Conservation (phyloP, 768 basidiomycete species). For the Tylopilus sp. region DNA sequence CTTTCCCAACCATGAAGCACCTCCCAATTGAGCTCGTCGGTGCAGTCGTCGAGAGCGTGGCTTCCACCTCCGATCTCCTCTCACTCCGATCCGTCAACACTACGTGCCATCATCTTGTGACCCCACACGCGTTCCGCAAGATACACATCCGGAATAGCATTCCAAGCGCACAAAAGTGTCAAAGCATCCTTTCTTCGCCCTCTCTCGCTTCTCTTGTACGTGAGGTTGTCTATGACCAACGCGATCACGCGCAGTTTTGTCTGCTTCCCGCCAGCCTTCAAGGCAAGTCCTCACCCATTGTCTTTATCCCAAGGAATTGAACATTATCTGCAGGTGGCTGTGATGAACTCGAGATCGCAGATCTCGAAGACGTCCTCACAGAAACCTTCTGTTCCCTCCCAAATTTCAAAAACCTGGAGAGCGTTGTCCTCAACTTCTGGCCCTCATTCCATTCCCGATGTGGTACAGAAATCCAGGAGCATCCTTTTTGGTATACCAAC, state of each 20-base stretch:
- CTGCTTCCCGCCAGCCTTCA: constrained; percentile 15
- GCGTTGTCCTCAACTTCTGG: constrained; percentile 29
- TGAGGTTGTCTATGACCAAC: constrained; percentile 29
- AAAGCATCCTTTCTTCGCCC: constrained; percentile 21
- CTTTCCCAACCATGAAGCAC: constrained; percentile 16
- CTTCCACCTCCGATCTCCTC: constrained; percentile 26
- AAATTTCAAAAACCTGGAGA: constrained; percentile 18
- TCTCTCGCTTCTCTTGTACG: constrained; percentile 23
- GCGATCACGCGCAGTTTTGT: constrained; percentile 23
- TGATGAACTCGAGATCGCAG: constrained; percentile 30
- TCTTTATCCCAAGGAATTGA: neutral
- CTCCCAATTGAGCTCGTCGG: constrained; percentile 29
- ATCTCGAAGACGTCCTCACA: constrained; percentile 29
- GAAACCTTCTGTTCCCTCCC: constrained; percentile 24
- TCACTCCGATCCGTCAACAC: constrained; percentile 27
- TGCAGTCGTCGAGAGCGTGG: constrained; percentile 21
- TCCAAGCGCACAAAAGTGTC: constrained; percentile 24
- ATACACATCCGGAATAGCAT: constrained; percentile 25
- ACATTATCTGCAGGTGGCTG: constrained; percentile 11
- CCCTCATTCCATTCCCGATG: constrained; percentile 26
- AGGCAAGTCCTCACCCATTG: constrained; percentile 1
- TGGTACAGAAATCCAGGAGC: constrained; percentile 23
- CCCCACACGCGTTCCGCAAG: constrained; percentile 22
- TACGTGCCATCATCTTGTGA: constrained; percentile 23
- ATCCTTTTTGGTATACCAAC: constrained; percentile 31